phyloP scores from a whole-genome alignment of 2,329 filamentous ascomycete genomes.

The Bretziella fagacearum region DNA sequence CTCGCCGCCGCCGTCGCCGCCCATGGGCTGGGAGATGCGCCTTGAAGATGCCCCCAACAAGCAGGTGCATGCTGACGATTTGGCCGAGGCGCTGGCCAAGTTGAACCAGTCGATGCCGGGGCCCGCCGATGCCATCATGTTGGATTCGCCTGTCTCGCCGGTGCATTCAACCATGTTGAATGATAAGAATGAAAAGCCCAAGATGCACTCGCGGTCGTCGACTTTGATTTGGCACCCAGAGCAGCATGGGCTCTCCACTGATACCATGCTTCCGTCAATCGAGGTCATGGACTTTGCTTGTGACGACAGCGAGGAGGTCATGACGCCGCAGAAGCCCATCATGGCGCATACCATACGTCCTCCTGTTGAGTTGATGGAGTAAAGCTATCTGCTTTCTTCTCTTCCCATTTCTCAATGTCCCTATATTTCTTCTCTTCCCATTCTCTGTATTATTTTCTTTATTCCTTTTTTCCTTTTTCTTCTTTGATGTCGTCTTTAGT shows the following conservation, averaged over 20 bases:
- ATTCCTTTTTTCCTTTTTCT: neutral
- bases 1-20: constrained; percentile 49
- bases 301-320: constrained; percentile 27
- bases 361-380: constrained; percentile 47
- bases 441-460: constrained; percentile 4
- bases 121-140: constrained; percentile 14
- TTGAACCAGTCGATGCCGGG: constrained; percentile 31
- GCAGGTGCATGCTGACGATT: constrained; percentile 50
- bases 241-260: constrained; percentile 36
- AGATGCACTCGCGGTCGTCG: constrained; percentile 40
- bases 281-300: constrained; percentile 52
- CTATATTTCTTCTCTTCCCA: neutral
- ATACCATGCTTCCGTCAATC: constrained; percentile 38
- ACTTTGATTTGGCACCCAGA: constrained; percentile 49
- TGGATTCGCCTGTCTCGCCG: constrained; percentile 26
- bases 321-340: constrained; percentile 22
- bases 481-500: neutral
- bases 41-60: constrained; percentile 55
- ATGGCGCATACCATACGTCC: constrained; percentile 42
- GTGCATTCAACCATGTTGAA: constrained; percentile 21
- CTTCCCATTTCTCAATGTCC: neutral
- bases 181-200: constrained; percentile 17
- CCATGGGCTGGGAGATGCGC: constrained; percentile 51
- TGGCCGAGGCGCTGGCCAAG: constrained; percentile 48
- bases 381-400: constrained; percentile 16